Percentiles rank a stretch among this genome's conserved stretches.
These are phyloP conservation scores for Globisporangium canariense DNA, from an alignment of 352 stramenopile species.

Conservation along the genomic window DNA sequence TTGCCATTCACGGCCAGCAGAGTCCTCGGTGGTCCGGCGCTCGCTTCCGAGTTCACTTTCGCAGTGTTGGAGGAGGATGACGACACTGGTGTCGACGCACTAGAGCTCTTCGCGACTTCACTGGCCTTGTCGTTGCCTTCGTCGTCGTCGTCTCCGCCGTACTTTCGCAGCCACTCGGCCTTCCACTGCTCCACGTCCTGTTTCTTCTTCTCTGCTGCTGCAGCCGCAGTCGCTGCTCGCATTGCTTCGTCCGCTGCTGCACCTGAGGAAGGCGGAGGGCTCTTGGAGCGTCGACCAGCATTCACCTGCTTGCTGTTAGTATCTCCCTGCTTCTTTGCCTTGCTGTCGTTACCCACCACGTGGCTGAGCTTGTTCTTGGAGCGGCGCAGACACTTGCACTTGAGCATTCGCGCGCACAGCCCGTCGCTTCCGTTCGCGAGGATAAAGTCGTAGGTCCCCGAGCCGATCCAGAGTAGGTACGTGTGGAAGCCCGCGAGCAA, in stretches of 20 bases:
- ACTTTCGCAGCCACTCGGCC: slow-evolving; percentile 37
- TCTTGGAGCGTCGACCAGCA: slow-evolving; percentile 15
- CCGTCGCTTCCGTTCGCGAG: slow-evolving; percentile 71
- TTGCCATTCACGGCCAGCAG: neutral
- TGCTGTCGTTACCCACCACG: slow-evolving; percentile 27
- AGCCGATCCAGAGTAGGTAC: slow-evolving; percentile 64
- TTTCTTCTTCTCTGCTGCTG: slow-evolving; percentile 24
- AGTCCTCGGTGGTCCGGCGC: neutral
- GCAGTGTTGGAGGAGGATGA: neutral
- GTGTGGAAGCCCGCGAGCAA: slow-evolving; percentile 75
- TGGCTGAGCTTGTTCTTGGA: slow-evolving; percentile 37
- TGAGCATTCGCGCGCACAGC: slow-evolving; percentile 71
- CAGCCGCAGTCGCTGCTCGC: slow-evolving; percentile 5
- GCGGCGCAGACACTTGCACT: slow-evolving; percentile 57
- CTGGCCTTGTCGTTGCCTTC: slow-evolving; percentile 9
- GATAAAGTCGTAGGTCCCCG: slow-evolving; percentile 86
- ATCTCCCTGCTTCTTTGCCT: slow-evolving; percentile 18
- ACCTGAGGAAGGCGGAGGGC: neutral
- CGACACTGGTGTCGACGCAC: neutral
- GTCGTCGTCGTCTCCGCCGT: slow-evolving; percentile 28
- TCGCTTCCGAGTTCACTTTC: slow-evolving; percentile 1
- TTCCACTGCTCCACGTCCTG: slow-evolving; percentile 37
- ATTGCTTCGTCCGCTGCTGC: slow-evolving; percentile 8
- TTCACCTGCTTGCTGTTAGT: slow-evolving; percentile 21
- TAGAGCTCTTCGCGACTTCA: neutral